phyloP scores from a whole-genome alignment of 2,329 filamentous ascomycete species.

The Diplodia sapinea region DNA sequence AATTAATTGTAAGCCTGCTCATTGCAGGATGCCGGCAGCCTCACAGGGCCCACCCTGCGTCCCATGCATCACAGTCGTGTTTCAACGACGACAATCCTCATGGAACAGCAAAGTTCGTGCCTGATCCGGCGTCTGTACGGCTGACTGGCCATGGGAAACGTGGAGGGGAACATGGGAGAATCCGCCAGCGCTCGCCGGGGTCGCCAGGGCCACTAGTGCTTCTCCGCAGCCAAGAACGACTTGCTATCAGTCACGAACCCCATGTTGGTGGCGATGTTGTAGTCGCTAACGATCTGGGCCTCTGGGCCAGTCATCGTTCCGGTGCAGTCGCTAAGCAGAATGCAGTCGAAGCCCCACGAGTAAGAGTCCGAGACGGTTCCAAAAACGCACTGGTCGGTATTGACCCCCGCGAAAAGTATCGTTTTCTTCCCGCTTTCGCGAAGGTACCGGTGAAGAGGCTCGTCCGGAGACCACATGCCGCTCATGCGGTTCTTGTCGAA shows the following conservation, averaged over 20 bases:
- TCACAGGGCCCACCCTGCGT: neutral
- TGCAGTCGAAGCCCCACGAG: constrained; percentile 51
- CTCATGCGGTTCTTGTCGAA: constrained; percentile 54
- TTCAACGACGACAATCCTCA: constrained; percentile 14
- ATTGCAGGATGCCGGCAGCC: neutral
- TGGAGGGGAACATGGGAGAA: neutral
- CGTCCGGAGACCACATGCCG: constrained; percentile 49
- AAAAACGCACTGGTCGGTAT: constrained; percentile 53
- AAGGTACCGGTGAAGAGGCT: constrained; percentile 51
- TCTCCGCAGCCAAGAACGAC: constrained; percentile 36
- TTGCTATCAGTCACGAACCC: constrained; percentile 50
- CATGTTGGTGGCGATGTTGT: constrained; percentile 52
- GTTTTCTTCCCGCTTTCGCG: constrained; percentile 50
- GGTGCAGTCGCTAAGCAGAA: constrained; percentile 50
- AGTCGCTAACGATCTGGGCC: constrained; percentile 49
- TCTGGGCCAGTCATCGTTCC: constrained; percentile 50
- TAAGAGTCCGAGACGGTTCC: constrained; percentile 52
- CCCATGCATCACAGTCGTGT: neutral
- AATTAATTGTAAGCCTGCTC: neutral
- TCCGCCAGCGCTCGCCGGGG: neutral
- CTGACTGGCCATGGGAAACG: neutral
- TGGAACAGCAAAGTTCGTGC: neutral
- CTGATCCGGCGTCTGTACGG: neutral
- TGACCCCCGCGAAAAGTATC: constrained; percentile 51
- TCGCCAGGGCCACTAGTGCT: neutral